These are phyloP conservation scores for Myxozyma kluyveri DNA, from an alignment of 805 yeast species.

Conservation along the genomic window DNA sequence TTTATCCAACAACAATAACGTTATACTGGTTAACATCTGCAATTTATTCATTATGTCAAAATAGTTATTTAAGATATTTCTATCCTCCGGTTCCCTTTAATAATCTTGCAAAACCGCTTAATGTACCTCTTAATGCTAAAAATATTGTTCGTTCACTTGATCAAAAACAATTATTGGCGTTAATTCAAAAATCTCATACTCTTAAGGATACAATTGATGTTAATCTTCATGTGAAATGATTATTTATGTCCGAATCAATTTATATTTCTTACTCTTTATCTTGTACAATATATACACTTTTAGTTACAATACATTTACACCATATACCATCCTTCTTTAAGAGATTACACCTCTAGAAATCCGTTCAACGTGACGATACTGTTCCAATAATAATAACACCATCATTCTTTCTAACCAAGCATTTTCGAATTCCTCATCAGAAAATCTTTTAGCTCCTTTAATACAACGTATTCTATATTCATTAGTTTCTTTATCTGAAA, in stretches of 20 bases:
- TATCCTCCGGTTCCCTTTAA: constrained; percentile 10
- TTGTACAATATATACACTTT: background rate
- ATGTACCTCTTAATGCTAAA: constrained; percentile 2
- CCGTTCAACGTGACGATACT: constrained; percentile 16
- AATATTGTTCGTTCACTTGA: background rate
- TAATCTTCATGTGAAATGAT: background rate
- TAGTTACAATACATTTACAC: background rate
- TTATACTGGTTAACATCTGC: constrained; percentile 92
- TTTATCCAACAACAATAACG: constrained; percentile 60
- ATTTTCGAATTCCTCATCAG: constrained; percentile 55
- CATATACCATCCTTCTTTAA: background rate
- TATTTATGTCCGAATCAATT: no score
- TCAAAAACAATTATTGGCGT: background rate
- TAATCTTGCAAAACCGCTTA: constrained; percentile 10
- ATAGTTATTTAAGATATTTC: constrained; percentile 52
- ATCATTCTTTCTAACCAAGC: constrained; percentile 47
- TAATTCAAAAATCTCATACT: background rate
- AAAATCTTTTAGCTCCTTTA: constrained; percentile 50
- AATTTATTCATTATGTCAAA: constrained; percentile 70
- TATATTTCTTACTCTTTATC: background rate
- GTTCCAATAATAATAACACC: constrained; percentile 24
- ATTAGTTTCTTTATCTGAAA: constrained; percentile 41
- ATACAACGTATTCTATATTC: constrained; percentile 47
- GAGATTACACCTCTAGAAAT: constrained; percentile 18
- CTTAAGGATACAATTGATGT: background rate